Evolutionary conservation across 306 rosid species (phyloP).

Genomic region (Corylus avellana): DNA sequence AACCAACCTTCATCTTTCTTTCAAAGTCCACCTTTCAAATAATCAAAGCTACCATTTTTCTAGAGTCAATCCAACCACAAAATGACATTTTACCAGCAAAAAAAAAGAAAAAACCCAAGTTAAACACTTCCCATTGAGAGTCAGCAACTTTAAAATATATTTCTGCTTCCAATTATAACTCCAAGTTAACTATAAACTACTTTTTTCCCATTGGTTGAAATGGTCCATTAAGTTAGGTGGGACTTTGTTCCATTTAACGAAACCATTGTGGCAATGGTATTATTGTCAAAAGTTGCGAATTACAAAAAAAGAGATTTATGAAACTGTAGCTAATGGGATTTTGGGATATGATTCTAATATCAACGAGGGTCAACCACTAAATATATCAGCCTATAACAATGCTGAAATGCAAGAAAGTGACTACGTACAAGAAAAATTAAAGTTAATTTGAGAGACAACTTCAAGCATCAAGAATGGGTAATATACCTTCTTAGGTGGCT

Average conservation of each 20-base stretch:
- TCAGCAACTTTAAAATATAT: neutral
- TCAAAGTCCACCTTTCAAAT: neutral
- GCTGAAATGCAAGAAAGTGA: neutral
- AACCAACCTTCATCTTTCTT: neutral
- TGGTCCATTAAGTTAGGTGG: neutral
- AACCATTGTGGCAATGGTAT: too few species aligned
- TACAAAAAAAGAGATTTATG: neutral
- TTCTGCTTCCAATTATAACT: neutral
- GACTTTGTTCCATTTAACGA: neutral
- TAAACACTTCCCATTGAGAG: neutral
- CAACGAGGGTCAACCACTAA: neutral
- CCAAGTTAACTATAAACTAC: neutral
- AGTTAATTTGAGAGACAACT: conserved; percentile 6
- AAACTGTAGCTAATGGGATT: neutral
- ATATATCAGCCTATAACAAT: neutral
- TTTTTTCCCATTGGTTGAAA: neutral
- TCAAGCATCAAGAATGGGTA: conserved; percentile 21
- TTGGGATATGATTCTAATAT: neutral
- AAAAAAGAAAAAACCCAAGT: neutral
- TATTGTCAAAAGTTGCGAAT: neutral
- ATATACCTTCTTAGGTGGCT: conserved; percentile 75
- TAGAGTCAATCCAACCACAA: neutral
- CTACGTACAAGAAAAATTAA: neutral
- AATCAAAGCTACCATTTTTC: neutral
- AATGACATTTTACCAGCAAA: neutral